These are phyloP conservation scores for Xylariaceae sp. DNA, from an alignment of 2,329 filamentous ascomycete species.

Conservation along the genomic window DNA sequence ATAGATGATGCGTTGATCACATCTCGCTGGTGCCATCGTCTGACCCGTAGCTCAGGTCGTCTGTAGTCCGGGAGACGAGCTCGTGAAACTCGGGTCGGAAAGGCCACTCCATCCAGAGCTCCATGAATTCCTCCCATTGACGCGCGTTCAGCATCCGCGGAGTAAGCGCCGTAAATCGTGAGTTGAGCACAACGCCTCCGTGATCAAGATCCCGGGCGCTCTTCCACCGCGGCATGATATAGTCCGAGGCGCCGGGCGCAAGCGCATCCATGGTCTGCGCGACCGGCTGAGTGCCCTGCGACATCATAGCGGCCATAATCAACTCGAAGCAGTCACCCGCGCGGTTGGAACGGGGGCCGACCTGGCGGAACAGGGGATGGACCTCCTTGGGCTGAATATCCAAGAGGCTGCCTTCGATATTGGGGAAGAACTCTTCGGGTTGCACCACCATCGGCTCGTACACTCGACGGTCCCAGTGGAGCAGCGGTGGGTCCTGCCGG, in stretches of 20 bases:
- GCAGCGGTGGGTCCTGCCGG: constrained; percentile 50
- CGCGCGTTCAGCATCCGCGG: constrained; percentile 53
- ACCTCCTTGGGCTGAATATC: constrained; percentile 66
- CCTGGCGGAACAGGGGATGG: constrained; percentile 51
- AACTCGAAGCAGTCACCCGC: constrained; percentile 56
- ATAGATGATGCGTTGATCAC: too few species aligned
- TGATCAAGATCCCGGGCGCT: constrained; percentile 50
- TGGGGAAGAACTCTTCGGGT: constrained; percentile 68
- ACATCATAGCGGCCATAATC: constrained; percentile 49
- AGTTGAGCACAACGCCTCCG: constrained; percentile 48
- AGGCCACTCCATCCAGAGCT: constrained; percentile 67
- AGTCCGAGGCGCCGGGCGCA: constrained; percentile 63
- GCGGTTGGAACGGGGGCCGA: constrained; percentile 44
- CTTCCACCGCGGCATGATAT: constrained; percentile 51
- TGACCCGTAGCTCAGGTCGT: constrained; percentile 24
- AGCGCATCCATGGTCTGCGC: constrained; percentile 51
- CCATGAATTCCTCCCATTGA: constrained; percentile 61
- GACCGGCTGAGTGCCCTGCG: constrained; percentile 40
- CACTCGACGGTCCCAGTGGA: constrained; percentile 70
- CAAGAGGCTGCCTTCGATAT: constrained; percentile 58
- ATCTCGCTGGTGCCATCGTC: too few species aligned
- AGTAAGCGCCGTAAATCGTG: constrained; percentile 45
- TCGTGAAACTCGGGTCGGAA: constrained; percentile 57
- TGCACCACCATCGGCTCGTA: constrained; percentile 69
- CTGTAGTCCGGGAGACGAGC: constrained; percentile 46